Evolutionary conservation across 495 filamentous ascomycete species (phyloP), one percentile per base, ranked within the genome.

Genomic region (Penicillium samsonianum): DNA sequence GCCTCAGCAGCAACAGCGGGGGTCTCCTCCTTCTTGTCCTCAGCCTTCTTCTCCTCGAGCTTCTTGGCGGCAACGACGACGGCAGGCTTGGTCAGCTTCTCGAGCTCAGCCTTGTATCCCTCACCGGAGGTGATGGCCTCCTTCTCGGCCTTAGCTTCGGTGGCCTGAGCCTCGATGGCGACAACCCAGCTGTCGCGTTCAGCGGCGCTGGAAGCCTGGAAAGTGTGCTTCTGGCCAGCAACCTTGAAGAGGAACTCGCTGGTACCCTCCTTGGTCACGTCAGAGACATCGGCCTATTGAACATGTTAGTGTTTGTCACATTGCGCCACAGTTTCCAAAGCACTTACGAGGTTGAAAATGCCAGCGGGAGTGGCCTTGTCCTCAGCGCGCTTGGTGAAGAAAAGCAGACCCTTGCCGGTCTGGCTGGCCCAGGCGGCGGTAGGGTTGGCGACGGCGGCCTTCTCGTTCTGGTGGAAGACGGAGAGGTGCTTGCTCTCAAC

Each of bases 321-420:
- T 40, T 7, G 62, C 3, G 2, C 20, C 44, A 17, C 16, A 16
- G 19, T 40, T 46, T 6, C 25, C 23, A 6, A 37, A 8, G 12
- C 14, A 73, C 88, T 64, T 81, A 96, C 91, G 64, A 97, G 71
- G 69, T 92, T 92, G 73, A 96, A 84, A 61, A 92, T 88, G 53
- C 90, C 89, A 58, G 84, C 80, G 31, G 92, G 92, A 46, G 80
- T 84, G 44, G 78, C 77, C 85, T 93, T 96, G 72, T 92, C 85
- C 64, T 87, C 82, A 53, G 86, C 83, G 64, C 88, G 84, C 87
- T 97, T 97, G 73, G 86, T 84, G 74, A 90, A 91, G 81, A 94
- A 96, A 33, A 97, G 78, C 7, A 98, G 87, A 74, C 94, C 94
- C 83, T 95, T 96, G 67, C 94, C 92, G 57, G 94, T 98, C 78